Evolutionary conservation across 805 yeast species (phyloP), one percentile per base, ranked within the genome.

Genomic region (Pichia scutulata): DNA sequence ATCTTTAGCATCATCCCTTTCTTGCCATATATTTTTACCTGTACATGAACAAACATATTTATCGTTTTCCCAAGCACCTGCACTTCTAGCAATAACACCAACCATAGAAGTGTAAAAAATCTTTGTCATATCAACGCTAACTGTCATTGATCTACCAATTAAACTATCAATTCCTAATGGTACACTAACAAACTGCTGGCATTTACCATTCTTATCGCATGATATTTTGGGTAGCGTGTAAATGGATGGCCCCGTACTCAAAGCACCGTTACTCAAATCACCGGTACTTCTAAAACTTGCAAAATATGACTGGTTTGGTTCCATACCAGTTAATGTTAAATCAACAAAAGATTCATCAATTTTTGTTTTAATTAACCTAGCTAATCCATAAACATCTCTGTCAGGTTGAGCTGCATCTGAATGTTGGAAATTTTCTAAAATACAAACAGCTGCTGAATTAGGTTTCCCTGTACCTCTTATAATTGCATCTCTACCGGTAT

Each of bases 21-120:
- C 99, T 64, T 93, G 89, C 98, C 99, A 92, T 24, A 92, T 80
- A 0, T 96, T 87, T 73, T 89, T 89, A 18, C 99, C 99, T 16
- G 92, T 82, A 67, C 98, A 93, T 33, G 92, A 83, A 68, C 99
- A 92, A 2, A 92, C 95, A 52, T 82, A 82, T 68, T 92, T 92
- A 58, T 85, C 87, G 68, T 93, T 93, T 63, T 92, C 96, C 97
- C 98, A 93, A 24, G 82, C 86, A 16, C 99, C 99, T 1, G 99
- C 98, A 60, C 95, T 85, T 61, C 98, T 77, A 1, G 98, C 98
- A 62, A 93, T 80, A 23, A 92, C 96, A 28, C 99, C 98, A 46
- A 82, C 83, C 10, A 86, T 68, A 2, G 78, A 72, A 41, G 73
- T 73, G 7, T 67, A 50, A 16, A 73, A 63, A 18, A 75, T 72